These are phyloP conservation scores for Marasmius fiardii DNA, from an alignment of 1,284 basidiomycete species.

Conservation along the genomic window DNA sequence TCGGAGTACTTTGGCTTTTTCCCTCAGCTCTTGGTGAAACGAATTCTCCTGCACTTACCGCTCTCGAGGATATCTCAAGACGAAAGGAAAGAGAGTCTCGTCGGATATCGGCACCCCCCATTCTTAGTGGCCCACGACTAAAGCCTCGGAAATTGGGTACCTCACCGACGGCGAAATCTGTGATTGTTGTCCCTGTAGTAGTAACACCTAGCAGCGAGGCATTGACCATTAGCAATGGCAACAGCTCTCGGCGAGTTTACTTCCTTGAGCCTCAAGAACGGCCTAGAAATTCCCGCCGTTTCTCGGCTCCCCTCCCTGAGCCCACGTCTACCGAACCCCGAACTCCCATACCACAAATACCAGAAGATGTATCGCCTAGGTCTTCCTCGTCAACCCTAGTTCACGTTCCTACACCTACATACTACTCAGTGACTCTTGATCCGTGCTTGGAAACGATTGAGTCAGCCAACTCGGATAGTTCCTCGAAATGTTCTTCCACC, in stretches of 20 bases:
- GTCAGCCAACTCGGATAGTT: background rate
- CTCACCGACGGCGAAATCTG: background rate
- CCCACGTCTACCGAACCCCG: background rate
- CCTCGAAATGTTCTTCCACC: background rate
- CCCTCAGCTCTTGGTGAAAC: conserved; percentile 6
- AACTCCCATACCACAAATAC: background rate
- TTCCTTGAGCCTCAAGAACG: conserved; percentile 8
- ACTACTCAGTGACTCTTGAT: background rate
- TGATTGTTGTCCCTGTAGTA: background rate
- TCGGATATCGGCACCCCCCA: conserved; percentile 12
- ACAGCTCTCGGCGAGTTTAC: conserved; percentile 9
- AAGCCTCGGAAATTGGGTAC: background rate
- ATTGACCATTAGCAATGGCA: background rate
- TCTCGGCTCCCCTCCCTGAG: background rate
- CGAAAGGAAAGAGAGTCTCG: conserved; percentile 6
- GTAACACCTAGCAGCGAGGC: background rate
- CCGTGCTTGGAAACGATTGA: background rate
- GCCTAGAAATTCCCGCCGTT: conserved; percentile 1
- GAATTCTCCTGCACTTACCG: background rate
- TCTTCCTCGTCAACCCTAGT: conserved; percentile 12
- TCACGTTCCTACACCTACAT: background rate
- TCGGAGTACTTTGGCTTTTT: conserved; percentile 12
- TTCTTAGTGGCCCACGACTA: background rate
- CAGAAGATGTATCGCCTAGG: conserved; percentile 8
- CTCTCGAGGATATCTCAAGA: background rate